Conservation (phyloP, 768 basidiomycete genomes). For the Postia placenta region DNA sequence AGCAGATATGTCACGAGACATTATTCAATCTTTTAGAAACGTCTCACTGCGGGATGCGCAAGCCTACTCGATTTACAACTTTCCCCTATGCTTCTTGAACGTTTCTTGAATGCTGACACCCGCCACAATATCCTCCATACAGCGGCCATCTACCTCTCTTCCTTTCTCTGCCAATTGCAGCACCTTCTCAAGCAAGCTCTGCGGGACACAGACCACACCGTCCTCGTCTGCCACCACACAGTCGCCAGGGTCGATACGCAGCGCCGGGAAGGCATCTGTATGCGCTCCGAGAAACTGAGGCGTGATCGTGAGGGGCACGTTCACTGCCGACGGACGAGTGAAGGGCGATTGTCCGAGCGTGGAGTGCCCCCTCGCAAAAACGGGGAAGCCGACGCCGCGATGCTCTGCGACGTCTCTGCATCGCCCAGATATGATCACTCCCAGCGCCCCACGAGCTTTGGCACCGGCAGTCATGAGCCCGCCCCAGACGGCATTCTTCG, state of each 20-base stretch:
- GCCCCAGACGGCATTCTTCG: constrained; percentile 86
- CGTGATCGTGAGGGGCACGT: constrained; percentile 52
- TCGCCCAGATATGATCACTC: constrained; percentile 79
- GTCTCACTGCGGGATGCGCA: too few relatives aligned
- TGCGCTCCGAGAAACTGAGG: constrained; percentile 23
- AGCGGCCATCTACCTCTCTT: constrained; percentile 60
- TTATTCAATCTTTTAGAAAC: too few relatives aligned
- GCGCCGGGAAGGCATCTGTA: constrained; percentile 43
- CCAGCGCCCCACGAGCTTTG: constrained; percentile 57
- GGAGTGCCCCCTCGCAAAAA: constrained; percentile 77
- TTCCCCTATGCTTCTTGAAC: constrained; percentile 73
- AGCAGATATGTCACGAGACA: too few relatives aligned
- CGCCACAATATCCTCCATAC: constrained; percentile 67
- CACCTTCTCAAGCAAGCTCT: constrained; percentile 45
- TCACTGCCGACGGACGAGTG: constrained; percentile 72
- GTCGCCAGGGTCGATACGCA: constrained; percentile 67
- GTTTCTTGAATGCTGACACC: constrained; percentile 72
- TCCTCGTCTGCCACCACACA: constrained; percentile 84
- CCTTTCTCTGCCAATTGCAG: constrained; percentile 51
- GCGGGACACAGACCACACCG: constrained; percentile 81
- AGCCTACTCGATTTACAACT: constrained; percentile 15
- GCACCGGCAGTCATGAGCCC: constrained; percentile 90
- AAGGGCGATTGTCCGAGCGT: constrained; percentile 85
- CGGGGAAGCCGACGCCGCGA: constrained; percentile 60
- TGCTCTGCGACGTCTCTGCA: constrained; percentile 84